Evolutionary conservation across 108 stramenopile genomes (phyloP).

Genomic region (Conticribra weissflogii): DNA sequence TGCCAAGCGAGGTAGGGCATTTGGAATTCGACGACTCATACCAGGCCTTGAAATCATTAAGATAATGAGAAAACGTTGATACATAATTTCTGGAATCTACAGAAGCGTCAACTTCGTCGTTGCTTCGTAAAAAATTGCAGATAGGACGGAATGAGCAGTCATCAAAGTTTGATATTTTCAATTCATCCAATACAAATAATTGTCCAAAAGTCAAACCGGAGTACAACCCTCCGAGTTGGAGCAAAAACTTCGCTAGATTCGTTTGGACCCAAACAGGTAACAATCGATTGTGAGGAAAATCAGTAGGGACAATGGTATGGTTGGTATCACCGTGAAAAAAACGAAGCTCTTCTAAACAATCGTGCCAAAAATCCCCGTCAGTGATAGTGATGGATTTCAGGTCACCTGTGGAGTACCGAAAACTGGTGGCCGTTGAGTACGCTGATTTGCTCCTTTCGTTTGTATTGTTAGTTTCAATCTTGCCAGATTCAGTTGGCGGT

Average conservation of each 20-base stretch:
- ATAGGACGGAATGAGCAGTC: background rate
- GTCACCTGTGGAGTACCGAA: too few relatives aligned
- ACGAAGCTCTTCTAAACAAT: conserved; percentile 42
- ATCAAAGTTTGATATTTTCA: conserved; percentile 24
- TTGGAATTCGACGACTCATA: conserved; percentile 8
- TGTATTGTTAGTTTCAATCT: too few relatives aligned
- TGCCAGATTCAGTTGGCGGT: too few relatives aligned
- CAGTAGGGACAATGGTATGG: conserved; percentile 37
- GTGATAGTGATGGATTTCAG: too few relatives aligned
- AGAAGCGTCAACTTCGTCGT: background rate
- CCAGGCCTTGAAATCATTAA: conserved; percentile 17
- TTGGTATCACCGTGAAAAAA: conserved; percentile 43
- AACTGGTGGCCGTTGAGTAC: too few relatives aligned
- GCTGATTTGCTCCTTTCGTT: too few relatives aligned
- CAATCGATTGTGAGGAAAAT: conserved; percentile 26
- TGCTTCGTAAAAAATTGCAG: background rate
- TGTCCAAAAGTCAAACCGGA: conserved; percentile 31
- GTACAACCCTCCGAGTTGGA: conserved; percentile 23
- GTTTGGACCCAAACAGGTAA: background rate
- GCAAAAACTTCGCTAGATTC: background rate
- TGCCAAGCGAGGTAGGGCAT: conserved; percentile 9
- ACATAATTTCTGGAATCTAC: background rate
- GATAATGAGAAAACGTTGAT: background rate
- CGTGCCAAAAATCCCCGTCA: conserved; percentile 44
- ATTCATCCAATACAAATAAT: conserved; percentile 32